These are phyloP conservation scores for Reticulascus tulasneorum DNA, from an alignment of 2,329 filamentous ascomycete genomes.

Conservation along the genomic window DNA sequence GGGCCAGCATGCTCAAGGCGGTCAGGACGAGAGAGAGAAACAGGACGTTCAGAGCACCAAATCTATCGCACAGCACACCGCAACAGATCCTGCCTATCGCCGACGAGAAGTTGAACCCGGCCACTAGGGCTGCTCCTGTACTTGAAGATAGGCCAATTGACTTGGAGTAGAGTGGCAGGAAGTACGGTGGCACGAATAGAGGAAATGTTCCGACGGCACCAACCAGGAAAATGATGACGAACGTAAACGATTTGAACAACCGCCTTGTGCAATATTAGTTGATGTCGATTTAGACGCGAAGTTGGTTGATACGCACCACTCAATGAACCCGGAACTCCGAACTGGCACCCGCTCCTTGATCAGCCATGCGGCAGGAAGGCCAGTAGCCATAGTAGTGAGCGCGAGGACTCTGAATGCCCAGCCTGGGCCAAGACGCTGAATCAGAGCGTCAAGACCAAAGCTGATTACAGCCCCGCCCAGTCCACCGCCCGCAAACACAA, in stretches of 20 bases:
- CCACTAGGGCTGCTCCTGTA: conserved; percentile 53
- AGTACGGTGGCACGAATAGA: conserved; percentile 58
- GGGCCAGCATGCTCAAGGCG: conserved; percentile 53
- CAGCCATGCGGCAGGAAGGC: conserved; percentile 51
- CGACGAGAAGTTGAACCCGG: conserved; percentile 58
- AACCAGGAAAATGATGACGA: conserved; percentile 48
- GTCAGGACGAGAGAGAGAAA: conserved; percentile 47
- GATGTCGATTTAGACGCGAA: not conserved
- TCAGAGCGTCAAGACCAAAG: conserved; percentile 44
- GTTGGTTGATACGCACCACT: conserved; percentile 36
- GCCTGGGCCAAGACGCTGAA: conserved; percentile 37
- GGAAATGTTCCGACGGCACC: conserved; percentile 56
- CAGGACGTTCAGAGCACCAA: conserved; percentile 54
- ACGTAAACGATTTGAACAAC: conserved; percentile 48
- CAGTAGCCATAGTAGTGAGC: conserved; percentile 47
- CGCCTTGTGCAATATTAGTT: conserved; percentile 27
- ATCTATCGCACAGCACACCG: conserved; percentile 48
- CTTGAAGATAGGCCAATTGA: conserved; percentile 51
- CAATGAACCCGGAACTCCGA: conserved; percentile 36
- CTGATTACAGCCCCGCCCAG: conserved; percentile 52
- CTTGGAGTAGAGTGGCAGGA: conserved; percentile 52
- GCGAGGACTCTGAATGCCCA: conserved; percentile 53
- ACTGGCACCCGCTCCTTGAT: conserved; percentile 44
- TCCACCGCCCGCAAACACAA: conserved; percentile 51
- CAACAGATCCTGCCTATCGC: conserved; percentile 53